These are phyloP conservation scores for Candida vartiovaarae DNA, from an alignment of 805 yeast species.

Conservation along the genomic window DNA sequence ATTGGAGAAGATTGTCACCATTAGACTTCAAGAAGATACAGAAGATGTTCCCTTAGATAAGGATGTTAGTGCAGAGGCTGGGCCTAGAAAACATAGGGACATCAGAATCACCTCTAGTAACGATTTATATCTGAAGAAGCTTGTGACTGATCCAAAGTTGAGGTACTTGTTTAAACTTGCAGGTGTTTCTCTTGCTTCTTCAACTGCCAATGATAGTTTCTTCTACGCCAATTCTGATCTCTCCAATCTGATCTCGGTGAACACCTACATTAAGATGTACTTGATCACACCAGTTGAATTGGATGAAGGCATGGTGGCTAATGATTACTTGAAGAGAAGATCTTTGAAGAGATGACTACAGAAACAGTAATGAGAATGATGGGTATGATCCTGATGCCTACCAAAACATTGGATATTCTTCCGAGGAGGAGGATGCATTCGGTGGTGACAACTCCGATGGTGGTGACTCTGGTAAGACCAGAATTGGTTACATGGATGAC, in stretches of 20 bases:
- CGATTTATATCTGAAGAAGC: constrained; percentile 15
- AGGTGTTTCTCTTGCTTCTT: constrained; percentile 39
- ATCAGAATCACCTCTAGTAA: constrained; percentile 18
- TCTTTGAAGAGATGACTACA: constrained; percentile 29
- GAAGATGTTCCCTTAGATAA: constrained; percentile 7
- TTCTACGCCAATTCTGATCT: constrained; percentile 29
- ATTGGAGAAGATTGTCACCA: constrained; percentile 27
- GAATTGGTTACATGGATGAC: constrained; percentile 14
- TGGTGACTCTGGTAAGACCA: not conserved
- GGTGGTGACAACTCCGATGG: constrained; percentile 14
- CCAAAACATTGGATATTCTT: constrained; percentile 16
- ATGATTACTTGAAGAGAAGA: constrained; percentile 24
- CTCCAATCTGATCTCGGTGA: constrained; percentile 28
- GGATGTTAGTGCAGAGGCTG: constrained; percentile 2
- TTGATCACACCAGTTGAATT: constrained; percentile 28
- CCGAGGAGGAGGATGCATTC: constrained; percentile 34
- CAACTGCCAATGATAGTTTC: constrained; percentile 32
- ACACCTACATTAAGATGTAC: constrained; percentile 37
- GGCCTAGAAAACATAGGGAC: constrained; percentile 1
- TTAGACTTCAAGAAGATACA: constrained; percentile 16
- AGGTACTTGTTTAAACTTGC: constrained; percentile 39
- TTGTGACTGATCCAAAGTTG: constrained; percentile 41
- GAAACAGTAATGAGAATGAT: constrained; percentile 31
- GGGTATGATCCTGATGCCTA: constrained; percentile 30
- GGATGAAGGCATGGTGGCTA: constrained; percentile 28